Conservation (phyloP, 208 protist genomes). For the Porcisia deanei region DNA sequence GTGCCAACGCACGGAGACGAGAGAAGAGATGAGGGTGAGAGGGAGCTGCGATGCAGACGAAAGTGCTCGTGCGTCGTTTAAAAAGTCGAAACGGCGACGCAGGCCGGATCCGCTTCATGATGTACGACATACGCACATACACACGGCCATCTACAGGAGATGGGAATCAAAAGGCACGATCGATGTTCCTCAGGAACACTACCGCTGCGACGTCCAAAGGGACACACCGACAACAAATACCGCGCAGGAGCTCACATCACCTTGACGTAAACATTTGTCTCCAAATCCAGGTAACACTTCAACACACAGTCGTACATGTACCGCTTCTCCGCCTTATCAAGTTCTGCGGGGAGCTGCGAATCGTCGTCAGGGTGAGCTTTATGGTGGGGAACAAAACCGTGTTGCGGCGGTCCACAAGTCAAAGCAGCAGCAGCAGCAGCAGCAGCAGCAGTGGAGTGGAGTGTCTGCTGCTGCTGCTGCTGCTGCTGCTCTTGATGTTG, state of each 20-base stretch:
- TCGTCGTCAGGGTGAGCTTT: not conserved
- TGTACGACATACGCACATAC: too few relatives aligned
- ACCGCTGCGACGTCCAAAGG: not conserved
- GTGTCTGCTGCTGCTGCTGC: not conserved
- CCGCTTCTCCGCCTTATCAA: not conserved
- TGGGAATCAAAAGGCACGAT: too few relatives aligned
- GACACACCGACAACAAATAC: not conserved
- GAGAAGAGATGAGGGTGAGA: too few relatives aligned
- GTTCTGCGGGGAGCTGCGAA: not conserved
- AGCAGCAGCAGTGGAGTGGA: not conserved
- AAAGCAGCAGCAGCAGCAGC: not conserved
- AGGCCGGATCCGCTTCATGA: too few relatives aligned
- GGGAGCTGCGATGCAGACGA: too few relatives aligned
- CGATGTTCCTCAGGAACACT: too few relatives aligned
- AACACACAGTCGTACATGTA: constrained; percentile 80
- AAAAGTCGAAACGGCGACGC: too few relatives aligned
- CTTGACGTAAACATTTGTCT: constrained; percentile 55
- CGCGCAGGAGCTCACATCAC: not conserved
- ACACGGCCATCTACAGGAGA: too few relatives aligned
- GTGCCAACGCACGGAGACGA: too few relatives aligned
- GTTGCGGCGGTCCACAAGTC: not conserved
- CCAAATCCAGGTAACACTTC: constrained; percentile 67
- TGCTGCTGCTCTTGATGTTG: not conserved
- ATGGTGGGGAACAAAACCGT: too few relatives aligned
- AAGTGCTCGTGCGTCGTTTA: too few relatives aligned